Evolutionary conservation across 2,329 filamentous ascomycete species (phyloP), one percentile per base, ranked within the genome.

Genomic region (Scytalidium lignicola): DNA sequence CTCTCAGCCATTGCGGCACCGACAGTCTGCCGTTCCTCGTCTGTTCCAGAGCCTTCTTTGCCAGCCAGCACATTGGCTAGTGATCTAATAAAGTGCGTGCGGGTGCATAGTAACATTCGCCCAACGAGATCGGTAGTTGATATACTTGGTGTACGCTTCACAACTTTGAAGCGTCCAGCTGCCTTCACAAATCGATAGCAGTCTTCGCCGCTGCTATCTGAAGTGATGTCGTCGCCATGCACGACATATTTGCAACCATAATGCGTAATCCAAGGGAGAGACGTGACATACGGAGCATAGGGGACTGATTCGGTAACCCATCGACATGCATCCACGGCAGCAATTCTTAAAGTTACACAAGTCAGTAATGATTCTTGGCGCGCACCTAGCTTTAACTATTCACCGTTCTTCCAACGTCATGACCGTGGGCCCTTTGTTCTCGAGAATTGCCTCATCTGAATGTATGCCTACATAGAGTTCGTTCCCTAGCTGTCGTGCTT

Each of bases 101-200:
- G 86, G n/a, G 92, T 97, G 74, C 91, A 96, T 15, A 97, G 76
- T 62, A 99, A 75, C 93, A 99, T 99, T 61, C 93, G 85, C 18
- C 93, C 93, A 21, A 99, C 93, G n/a, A 99, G 79, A 65, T 99
- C 93, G 3, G 93, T 99, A 2, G 93, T 99, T 9, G 90, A 96
- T 63, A 99, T 99, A 51, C 90, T 91, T 0, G 93, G 93, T 2
- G 93, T 97, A 55, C 93, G 82, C 73, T 95, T 96, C 42, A 99
- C 93, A 17, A 99, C 90, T 71, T 95, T 91, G 80, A 99, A 99
- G 41, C 93, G 82, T 12, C 86, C 86, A 1, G 92, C 93, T 39
- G 88, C 85, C 72, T 99, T 99, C 62, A 99, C 93, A 64, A 92
- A 97, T 52, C 93, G 88, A 72, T 99, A 99, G 73, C 92, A 97